Base-by-base conservation (phyloP, 306 rosid genomes). In the Elaeagnus macrophylla region DNA sequence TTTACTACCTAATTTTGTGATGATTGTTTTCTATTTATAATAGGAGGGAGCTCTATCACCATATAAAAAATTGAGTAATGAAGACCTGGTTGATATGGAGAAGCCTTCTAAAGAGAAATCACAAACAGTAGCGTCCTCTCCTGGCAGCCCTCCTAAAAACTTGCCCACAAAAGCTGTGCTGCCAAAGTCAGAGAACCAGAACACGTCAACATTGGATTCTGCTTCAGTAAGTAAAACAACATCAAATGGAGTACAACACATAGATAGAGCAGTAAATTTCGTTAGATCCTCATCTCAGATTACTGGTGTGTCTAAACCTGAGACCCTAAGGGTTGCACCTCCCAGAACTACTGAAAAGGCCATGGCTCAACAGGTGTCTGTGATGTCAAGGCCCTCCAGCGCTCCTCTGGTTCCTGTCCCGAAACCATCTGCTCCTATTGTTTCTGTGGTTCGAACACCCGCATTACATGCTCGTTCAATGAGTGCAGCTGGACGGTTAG, bases 401-500 rank as follows among this genome's bases (percentile, higher is more conserved):
- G 83, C 95, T 67, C 95, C 99, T 55, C 65, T 84, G 54, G 80
- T 72, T 75, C 95, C 94, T 67, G 90, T 75, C 49, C 81, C 80
- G 64, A 79, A 88, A 73, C 88, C 86, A 63, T 52, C 90, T 60
- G 84, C 84, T 44, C 80, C 95, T 39, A 80, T 77, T 72, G 88
- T 81, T 63, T 67, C 83, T 5, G 54, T 76, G 81, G 94, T 77
- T 67, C 99, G 84, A 69, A 78, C 93, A 8, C 67, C 84, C 61
- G 86, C 86, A 3, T 79, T 60, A 36, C 89, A 82, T 59, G 82
- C 79, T 52, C 95, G 95, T 57, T 88, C 96, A 17, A 72, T 66
- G 67, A 93, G 99, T 62, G 95, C 99, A 35, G 72, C 81, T 66
- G 88, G 96, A 49, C 83, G 86, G 66, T 79, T 93, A 79, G 95